Evolutionary conservation across 148 eudicot species (phyloP).

Genomic region (Heliamphora exappendiculata): DNA sequence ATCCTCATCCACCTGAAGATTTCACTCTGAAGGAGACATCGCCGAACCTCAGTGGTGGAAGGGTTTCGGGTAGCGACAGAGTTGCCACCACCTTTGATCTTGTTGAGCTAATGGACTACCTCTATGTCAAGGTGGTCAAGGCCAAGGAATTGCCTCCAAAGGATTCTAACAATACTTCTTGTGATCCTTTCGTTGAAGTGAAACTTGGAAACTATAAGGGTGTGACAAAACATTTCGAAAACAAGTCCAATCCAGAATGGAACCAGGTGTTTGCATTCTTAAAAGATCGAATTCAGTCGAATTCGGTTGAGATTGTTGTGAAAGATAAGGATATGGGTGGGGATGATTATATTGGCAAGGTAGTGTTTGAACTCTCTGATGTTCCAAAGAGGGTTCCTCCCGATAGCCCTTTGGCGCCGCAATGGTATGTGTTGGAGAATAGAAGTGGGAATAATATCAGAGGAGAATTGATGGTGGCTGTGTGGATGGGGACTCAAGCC

Average conservation of each 20-base stretch:
- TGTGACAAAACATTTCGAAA: slow-evolving; percentile 23
- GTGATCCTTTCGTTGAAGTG: slow-evolving; percentile 36
- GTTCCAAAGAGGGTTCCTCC: slow-evolving; percentile 34
- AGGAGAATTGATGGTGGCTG: slow-evolving; percentile 32
- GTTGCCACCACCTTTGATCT: slow-evolving; percentile 28
- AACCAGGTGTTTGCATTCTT: slow-evolving; percentile 37
- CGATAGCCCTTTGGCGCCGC: slow-evolving; percentile 37
- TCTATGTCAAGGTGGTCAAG: slow-evolving; percentile 34
- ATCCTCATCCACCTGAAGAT: slow-evolving; percentile 28
- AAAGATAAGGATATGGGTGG: slow-evolving; percentile 32
- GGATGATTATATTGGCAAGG: slow-evolving; percentile 28
- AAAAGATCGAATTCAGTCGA: slow-evolving; percentile 33
- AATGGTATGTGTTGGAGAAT: slow-evolving; percentile 37
- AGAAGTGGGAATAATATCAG: slow-evolving; percentile 20
- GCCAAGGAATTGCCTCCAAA: slow-evolving; percentile 29
- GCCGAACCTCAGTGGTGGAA: slow-evolving; percentile 50
- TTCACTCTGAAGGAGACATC: slow-evolving; percentile 43
- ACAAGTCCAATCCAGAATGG: slow-evolving; percentile 33
- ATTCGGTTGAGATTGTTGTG: slow-evolving; percentile 22
- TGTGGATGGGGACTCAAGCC: slow-evolving; percentile 41
- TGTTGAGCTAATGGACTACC: slow-evolving; percentile 31
- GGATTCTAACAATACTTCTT: slow-evolving; percentile 7
- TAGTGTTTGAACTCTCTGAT: slow-evolving; percentile 30
- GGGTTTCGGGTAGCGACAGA: slow-evolving; percentile 20
- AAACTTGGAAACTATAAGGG: slow-evolving; percentile 38